These are phyloP conservation scores for Paspalum notatum DNA, from an alignment of 176 grass and related monocot species.

Conservation along the genomic window DNA sequence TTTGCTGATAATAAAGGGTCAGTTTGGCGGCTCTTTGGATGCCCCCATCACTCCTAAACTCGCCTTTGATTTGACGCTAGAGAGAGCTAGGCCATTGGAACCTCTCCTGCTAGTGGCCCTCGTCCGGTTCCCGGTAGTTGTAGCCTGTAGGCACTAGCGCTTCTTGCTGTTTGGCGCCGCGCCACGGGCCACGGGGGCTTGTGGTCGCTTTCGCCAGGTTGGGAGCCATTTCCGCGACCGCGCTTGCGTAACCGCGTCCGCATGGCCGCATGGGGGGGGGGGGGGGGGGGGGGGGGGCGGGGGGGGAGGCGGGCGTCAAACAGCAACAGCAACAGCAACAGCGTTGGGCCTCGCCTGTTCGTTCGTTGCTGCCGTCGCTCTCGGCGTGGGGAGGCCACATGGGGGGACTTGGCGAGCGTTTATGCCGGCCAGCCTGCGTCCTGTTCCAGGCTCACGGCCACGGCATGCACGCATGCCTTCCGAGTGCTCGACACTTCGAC, in stretches of 20 bases:
- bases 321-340: neutral
- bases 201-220: conserved; percentile 54
- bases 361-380: neutral
- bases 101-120: too few species aligned
- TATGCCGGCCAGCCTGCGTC: neutral
- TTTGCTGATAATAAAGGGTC: neutral
- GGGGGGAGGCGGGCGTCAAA: neutral
- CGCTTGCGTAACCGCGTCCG: conserved; percentile 12
- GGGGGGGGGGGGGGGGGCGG: too few species aligned
- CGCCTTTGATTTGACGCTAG: too few species aligned
- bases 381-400: neutral
- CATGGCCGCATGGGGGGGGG: too few species aligned
- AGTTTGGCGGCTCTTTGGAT: neutral
- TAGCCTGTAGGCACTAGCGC: neutral
- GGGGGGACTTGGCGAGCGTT: neutral
- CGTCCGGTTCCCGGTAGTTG: too few species aligned
- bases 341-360: neutral
- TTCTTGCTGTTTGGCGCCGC: neutral
- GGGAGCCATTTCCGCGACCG: conserved; percentile 25
- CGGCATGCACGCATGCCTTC: neutral
- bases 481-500: neutral
- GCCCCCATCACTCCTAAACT: neutral
- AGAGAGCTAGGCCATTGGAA: too few species aligned
- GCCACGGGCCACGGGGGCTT: neutral
- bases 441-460: neutral